Base-by-base conservation (phyloP, 2,329 filamentous ascomycete species). In the Nothophoma quercina region DNA sequence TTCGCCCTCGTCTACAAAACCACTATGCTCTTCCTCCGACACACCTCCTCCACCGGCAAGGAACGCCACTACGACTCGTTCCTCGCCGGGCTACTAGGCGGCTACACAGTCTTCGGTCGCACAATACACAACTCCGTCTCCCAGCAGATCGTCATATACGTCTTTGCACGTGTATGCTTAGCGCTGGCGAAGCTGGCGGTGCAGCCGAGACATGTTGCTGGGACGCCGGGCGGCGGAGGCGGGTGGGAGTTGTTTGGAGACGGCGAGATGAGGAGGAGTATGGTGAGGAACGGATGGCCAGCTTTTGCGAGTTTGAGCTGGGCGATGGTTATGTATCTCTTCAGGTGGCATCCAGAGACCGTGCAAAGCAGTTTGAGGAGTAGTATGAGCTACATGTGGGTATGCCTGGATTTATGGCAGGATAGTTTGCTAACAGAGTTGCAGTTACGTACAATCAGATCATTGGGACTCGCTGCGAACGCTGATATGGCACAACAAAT, bases 321-420 rank as follows among this genome's bases (percentile, higher is more conserved):
- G 95, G 95, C 88, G 4, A 81, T 86, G 69, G 92, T 99, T 59
- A 99, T 99, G 95, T 91, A 93, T 78, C 77, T 99, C 56, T 99
- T 97, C 80, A 85, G 90, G 66, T 90, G 89, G 84, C 88, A 98
- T 78, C 92, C 95, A 5, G 91, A 96, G 67, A 91, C 90, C 50
- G 83, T 99, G 71, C 95, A 97, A 82, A 86, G 88, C 55, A 97
- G 93, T 75, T 78, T 99, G 81, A 85, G 91, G 74, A 93, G 87
- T 77, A 97, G 92, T 79, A 99, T 99, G 95, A 90, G 86, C 65
- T 99, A 99, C 71, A 96, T 99, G 81, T 99, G 93, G 70, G 85
- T 82, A 29, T 19, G 51, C 13, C 32, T 36, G 2, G 13, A 40
- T 6, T 8, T 8, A 23, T 4, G 5, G 10, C 4, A 5, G 2